Base-by-base conservation (phyloP, 208 protist genomes). In the Trypanosomatidae sp. region DNA sequence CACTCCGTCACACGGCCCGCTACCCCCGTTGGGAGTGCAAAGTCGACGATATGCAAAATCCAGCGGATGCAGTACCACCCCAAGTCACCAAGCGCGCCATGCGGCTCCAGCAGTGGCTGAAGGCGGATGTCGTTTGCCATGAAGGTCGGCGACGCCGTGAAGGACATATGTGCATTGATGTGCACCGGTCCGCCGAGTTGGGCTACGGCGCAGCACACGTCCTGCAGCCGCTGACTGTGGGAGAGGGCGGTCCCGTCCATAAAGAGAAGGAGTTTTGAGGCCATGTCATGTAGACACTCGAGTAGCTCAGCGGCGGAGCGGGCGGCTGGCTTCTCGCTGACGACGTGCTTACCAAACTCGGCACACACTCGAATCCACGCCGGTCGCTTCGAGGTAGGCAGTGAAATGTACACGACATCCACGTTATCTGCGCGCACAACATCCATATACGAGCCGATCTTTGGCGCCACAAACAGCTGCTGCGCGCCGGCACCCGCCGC, bases 61-160 rank as follows among this genome's bases (percentile, higher is more conserved):
- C 80, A 83, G 43, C 90, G 87, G 25, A 94, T 83, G 69, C 83
- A 88, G 80, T 94, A 92, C 90, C 90, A 94, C 10, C 90, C 90
- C 71, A 91, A 70, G 68, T 94, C 87, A 15, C 90, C 87, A 17
- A 94, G 77, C 6, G 82, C 87, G 28, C 90, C 87, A n/a, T 86
- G 73, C 44, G 87, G 85, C 78, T 92, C 87, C 66, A 91, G 66
- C 30, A 68, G 60, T 33, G 81, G 78, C 60, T 91, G 77, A 28
- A 91, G 39, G 58, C 87, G 87, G 74, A 94, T 91, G 74, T 91
- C 87, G 47, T 66, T 81, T 6, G 77, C 56, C 47, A 89, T 71
- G 64, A 91, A 91, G n/a, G 74, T 73, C 53, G 80, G 78, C 19
- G 81, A 83, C 17, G 77, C 87, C 25, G 55, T 19, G 68, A 91